phyloP scores from a whole-genome alignment of 305 asterid species.

The Fraxinus albicans region DNA sequence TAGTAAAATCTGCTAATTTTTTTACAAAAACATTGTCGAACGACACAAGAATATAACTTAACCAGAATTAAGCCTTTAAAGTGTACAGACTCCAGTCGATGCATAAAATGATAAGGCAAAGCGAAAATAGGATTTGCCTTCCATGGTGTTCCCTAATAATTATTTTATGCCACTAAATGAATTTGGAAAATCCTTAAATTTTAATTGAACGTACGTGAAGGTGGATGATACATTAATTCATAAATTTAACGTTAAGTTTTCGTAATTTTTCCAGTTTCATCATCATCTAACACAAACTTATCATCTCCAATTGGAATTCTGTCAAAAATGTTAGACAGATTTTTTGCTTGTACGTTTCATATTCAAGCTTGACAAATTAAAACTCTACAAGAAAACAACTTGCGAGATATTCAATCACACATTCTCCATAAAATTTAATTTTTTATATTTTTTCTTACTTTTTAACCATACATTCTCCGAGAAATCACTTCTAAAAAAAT shows the following conservation, averaged over 20 bases:
- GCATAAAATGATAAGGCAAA: too few species aligned
- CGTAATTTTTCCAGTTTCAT: not conserved
- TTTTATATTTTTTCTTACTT: too few species aligned
- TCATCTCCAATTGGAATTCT: not conserved
- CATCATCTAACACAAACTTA: not conserved
- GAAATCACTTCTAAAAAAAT: too few species aligned
- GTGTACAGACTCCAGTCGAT: too few species aligned
- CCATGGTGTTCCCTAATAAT: too few species aligned
- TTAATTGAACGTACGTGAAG: not conserved
- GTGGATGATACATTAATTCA: not conserved
- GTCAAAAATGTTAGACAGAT: not conserved
- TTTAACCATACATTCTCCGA: not conserved
- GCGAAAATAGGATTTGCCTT: too few species aligned
- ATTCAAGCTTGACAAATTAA: not conserved
- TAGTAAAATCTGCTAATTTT: too few species aligned
- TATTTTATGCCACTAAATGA: too few species aligned
- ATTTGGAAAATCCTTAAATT: not conserved
- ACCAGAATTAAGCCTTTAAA: too few species aligned
- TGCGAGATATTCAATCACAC: not conserved
- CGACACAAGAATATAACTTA: too few species aligned
- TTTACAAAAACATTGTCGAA: too few species aligned
- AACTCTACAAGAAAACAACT: not conserved
- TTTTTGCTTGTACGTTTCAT: not conserved
- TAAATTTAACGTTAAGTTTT: not conserved
- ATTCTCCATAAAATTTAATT: not conserved